Conservation (phyloP, 768 basidiomycete genomes). For the Boletus coccyginus region DNA sequence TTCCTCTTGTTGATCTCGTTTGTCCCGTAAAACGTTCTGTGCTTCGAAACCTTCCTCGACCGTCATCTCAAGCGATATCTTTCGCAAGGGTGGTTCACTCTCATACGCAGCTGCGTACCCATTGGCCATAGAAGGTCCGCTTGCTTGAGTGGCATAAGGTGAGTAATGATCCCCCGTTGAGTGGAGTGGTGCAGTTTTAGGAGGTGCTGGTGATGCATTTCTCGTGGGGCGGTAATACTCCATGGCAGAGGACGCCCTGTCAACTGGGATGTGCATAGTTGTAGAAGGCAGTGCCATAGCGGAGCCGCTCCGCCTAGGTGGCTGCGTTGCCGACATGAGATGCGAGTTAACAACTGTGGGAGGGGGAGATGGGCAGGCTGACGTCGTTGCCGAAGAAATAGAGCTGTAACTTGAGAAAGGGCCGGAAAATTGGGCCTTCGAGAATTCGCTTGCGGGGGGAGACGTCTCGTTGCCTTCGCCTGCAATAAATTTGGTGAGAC, state of each 20-base stretch:
- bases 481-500: conserved; percentile 92
- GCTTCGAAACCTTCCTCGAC: conserved; percentile 24
- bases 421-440: conserved; percentile 50
- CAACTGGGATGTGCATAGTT: conserved; percentile 52
- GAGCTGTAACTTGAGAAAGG: conserved; percentile 93
- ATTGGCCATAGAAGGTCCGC: conserved; percentile 32
- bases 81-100: conserved; percentile 28
- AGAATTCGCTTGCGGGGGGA: conserved; percentile 34
- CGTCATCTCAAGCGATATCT: conserved; percentile 31
- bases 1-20: conserved; percentile 8
- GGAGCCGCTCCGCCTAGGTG: conserved; percentile 64
- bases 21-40: not conserved
- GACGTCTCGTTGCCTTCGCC: conserved; percentile 69
- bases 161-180: conserved; percentile 29
- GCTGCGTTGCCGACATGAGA: conserved; percentile 34
- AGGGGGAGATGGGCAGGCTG: conserved; percentile 75
- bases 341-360: conserved; percentile 46
- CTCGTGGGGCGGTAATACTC: conserved; percentile 57
- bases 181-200: conserved; percentile 52
- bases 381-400: conserved; percentile 78
- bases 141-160: conserved; percentile 27
- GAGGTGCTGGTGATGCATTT: conserved; percentile 52
- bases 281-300: conserved; percentile 57
- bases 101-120: conserved; percentile 37
- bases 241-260: conserved; percentile 76